Evolutionary conservation across 495 filamentous ascomycete genomes (phyloP), one percentile per base, ranked within the genome.

Genomic region (Aspergillus asperescens): DNA sequence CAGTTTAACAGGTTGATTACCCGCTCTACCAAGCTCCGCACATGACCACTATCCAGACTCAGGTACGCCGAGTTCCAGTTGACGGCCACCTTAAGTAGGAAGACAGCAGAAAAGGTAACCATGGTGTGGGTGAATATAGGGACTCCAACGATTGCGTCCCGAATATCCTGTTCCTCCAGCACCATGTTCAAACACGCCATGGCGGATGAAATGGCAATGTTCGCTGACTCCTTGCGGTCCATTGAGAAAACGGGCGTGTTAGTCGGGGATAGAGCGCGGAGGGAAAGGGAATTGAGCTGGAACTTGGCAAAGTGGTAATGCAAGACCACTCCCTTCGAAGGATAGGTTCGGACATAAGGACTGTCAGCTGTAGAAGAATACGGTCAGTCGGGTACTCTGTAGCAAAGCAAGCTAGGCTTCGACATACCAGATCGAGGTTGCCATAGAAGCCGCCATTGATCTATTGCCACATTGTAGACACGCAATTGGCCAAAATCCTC

Each of bases 261-360:
- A 5, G 70, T 64, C 12, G 72, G 73, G 19, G 74, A 70, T 5
- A 81, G 60, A 3, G 71, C 80, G 7, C 80, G 76, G 5, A 83
- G 72, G 5, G 79, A 75, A 8, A 82, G 68, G 6, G 80, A 81
- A 53, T 82, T 82, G 37, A 82, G 70, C 46, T 82, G 79, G 41
- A 83, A 76, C 59, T 77, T 81, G 12, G 76, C 80, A 56, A 82
- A 83, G 56, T 81, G 74, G 58, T 81, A 81, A 56, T 83, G 78
- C n/a, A 83, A 63, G 7, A 76, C 68, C 12, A 82, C 77, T 5
- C 79, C 80, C 59, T 83, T 82, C 4, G 74, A 76, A 13, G 80
- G 79, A 57, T 81, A 81, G 1, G 75, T 77, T 13, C 75, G 76
- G 35, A 83, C 75, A 49, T 76, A 77, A 3, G 74, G 62, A 48